Evolutionary conservation across 2,329 filamentous ascomycete species (phyloP), one percentile per base, ranked within the genome.

Genomic region (Nemania sp.): DNA sequence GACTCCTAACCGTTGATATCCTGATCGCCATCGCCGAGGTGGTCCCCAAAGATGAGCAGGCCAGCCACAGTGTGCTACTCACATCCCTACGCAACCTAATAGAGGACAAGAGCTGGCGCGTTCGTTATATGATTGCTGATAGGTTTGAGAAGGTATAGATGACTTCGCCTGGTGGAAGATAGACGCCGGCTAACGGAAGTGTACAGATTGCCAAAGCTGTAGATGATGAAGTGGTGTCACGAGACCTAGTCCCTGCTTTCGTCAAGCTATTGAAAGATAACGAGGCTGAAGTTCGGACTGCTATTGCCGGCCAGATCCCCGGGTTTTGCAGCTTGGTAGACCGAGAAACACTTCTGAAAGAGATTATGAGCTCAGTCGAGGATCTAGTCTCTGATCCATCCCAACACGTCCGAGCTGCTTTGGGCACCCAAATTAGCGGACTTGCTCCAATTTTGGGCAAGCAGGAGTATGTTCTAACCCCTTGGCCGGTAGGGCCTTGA

Each of bases 71-170:
- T 61, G 93, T 98, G 64, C 84, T 99, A 66, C 86, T 99, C 77
- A 95, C 93, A 58, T 94, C 95, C 53, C 84, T 99, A 77, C 91
- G 96, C 76, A 97, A 89, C 82, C 83, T 99, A 78, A 98, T 99
- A 82, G 96, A 98, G 77, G 96, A 99, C 81, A 99, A 98, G 89
- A 98, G 96, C 84, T 99, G 96, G 96, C 90, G 96, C 78, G 96
- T 99, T 68, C 90, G 96, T 79, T 99, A 98, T 82, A 99, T 99
- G 96, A 96, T 99, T 75, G 96, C 96, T 56, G 96, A 99, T 81
- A 90, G 94, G 79, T 99, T 98, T 78, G 96, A 99, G 82, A 98
- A 98, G 92, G 93, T 93, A 78, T n/a, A 51, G 41, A 32, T 24
- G 5, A 41, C n/a, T n/a, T 45, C 57, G 78, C 56, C 26, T 15